phyloP scores from a whole-genome alignment of 257 asterid species.

The Cordia subcordata region DNA sequence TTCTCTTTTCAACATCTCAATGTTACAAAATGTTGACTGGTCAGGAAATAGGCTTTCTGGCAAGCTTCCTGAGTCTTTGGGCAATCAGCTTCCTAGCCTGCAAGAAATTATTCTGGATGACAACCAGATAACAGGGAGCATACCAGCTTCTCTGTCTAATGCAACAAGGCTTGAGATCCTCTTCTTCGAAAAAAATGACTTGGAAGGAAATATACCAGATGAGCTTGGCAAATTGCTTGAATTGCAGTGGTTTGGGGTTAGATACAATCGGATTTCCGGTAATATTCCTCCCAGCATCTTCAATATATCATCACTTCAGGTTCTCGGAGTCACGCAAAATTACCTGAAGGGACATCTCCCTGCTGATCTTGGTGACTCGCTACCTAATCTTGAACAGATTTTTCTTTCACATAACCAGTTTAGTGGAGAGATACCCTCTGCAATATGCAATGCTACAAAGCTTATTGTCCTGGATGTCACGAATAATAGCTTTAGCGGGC shows the following conservation, averaged over 20 bases:
- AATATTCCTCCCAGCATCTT: constrained; percentile 25
- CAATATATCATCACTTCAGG: constrained; percentile 32
- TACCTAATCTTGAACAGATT: constrained; percentile 35
- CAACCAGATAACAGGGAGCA: constrained; percentile 31
- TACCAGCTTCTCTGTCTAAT: constrained; percentile 31
- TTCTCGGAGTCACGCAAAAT: constrained; percentile 3
- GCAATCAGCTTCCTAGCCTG: constrained; percentile 23
- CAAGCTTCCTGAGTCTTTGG: constrained; percentile 24
- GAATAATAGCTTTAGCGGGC: constrained; percentile 24
- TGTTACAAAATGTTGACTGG: constrained; percentile 23
- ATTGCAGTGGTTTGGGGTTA: constrained; percentile 28
- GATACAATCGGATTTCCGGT: constrained; percentile 29
- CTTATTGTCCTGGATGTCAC: constrained; percentile 14
- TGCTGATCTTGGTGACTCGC: constrained; percentile 32
- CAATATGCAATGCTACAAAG: constrained; percentile 30
- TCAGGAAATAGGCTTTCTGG: constrained; percentile 31
- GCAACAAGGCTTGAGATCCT: constrained; percentile 25
- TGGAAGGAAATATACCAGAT: constrained; percentile 30
- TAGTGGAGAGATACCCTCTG: constrained; percentile 30
- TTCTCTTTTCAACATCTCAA: constrained; percentile 33
- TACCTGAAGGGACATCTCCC: constrained; percentile 27
- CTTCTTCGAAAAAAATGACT: constrained; percentile 30
- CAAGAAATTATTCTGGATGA: constrained; percentile 27
- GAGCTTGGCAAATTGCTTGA: constrained; percentile 21
- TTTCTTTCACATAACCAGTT: constrained; percentile 37